Base-by-base conservation (phyloP, 768 basidiomycete species). In the Cubamyces lactineus region DNA sequence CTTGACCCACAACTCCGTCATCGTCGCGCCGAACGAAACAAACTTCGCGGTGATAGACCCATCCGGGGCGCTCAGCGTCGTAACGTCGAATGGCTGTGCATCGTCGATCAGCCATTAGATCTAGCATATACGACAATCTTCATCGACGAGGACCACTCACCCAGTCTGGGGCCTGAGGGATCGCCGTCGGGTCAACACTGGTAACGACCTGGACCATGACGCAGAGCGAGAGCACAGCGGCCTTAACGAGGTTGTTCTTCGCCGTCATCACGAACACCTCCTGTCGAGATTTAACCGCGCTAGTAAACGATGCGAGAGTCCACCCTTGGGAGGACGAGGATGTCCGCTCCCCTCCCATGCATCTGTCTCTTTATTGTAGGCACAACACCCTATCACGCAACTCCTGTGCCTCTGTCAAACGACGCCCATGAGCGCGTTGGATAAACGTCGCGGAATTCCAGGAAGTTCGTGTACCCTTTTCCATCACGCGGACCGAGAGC, bases 11-110 rank as follows among this genome's bases (percentile, higher is more conserved):
- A 86, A 70, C 61, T 84, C 79, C 2, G 83, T 83, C 69, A 85
- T 65, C 1, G 82, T 84, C 26, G 84, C 81, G 5, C 86, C 85
- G 57, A 83, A 76, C 2, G 81, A 79, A 15, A 86, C 82, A 62
- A 86, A 85, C 53, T 80, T 84, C 16, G 84, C 85, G 5, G 77
- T 80, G 59, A 84, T 77, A n/a, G 83, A 84, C 6, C 79, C 81
- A 67, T 86, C 84, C 0, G 82, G 81, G 1, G 84, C 78, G 9
- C 74, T 72, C 53, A 86, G 69, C 34, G 77, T 78, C 2, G 78
- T 80, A 16, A 78, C 62, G 57, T 84, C 79, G 68, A 84, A 82
- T 0, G 81, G 80, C 82, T 84, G 40, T 16, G 34, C 15, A 0
- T 5, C 16, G 16, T 26, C 19, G 16, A n/a, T 24, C 53, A 19